These are phyloP conservation scores for Murraya paniculata DNA, from an alignment of 345 rosid species.

Conservation along the genomic window DNA sequence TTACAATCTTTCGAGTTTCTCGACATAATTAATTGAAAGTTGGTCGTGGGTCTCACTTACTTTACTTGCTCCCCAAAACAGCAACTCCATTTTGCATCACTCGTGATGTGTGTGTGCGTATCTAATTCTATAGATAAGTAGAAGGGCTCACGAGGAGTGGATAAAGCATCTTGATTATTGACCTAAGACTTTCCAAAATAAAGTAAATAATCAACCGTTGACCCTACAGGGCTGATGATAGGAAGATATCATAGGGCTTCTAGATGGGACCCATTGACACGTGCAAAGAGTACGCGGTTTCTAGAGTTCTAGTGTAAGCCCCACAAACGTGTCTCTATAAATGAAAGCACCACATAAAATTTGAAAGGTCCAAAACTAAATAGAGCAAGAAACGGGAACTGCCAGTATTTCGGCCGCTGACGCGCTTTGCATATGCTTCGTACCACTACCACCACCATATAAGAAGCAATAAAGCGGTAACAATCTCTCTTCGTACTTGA, in stretches of 20 bases:
- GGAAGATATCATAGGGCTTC: neutral
- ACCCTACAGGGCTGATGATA: neutral
- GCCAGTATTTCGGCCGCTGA: neutral
- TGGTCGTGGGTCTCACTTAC: neutral
- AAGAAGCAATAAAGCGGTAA: neutral
- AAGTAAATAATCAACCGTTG: neutral
- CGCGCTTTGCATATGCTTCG: slow-evolving; percentile 4
- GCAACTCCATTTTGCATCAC: neutral
- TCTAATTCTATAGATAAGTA: neutral
- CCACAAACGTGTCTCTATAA: neutral
- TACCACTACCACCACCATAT: neutral
- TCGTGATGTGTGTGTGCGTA: neutral
- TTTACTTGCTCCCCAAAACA: neutral
- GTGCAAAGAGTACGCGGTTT: neutral
- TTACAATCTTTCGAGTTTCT: neutral
- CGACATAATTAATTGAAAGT: neutral
- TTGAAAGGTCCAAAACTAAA: neutral
- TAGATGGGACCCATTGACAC: neutral
- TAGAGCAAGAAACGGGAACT: neutral
- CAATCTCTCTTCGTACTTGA: neutral
- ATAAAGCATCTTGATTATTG: neutral
- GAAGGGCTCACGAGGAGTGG: neutral
- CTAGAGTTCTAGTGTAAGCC: neutral
- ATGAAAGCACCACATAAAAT: neutral
- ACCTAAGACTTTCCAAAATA: neutral